These are phyloP conservation scores for Rosa chinensis DNA, from an alignment of 306 rosid genomes.

Conservation along the genomic window DNA sequence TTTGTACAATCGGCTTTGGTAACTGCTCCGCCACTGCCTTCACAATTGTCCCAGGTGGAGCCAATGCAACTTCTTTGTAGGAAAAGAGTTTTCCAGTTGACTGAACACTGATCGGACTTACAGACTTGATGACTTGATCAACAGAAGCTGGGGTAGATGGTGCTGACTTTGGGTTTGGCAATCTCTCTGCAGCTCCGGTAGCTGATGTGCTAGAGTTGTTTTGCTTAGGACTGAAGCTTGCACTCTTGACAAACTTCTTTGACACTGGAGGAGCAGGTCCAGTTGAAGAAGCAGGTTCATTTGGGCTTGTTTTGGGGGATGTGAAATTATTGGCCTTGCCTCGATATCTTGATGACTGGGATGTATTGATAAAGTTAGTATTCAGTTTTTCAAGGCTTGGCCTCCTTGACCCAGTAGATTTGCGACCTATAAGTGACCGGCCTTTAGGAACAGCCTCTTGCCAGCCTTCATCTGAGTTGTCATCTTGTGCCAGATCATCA, in stretches of 20 bases:
- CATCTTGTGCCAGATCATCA: conserved; percentile 52
- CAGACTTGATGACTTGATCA: conserved; percentile 58
- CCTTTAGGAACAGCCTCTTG: conserved; percentile 97
- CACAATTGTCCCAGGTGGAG: conserved; percentile 96
- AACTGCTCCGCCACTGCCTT: conserved; percentile 81
- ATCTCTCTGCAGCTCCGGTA: conserved; percentile 48
- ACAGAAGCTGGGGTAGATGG: conserved; percentile 58
- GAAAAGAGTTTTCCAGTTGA: conserved; percentile 81
- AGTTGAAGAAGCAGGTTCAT: conserved; percentile 48
- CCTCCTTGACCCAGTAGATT: conserved; percentile 74
- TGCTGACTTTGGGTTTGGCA: conserved; percentile 63
- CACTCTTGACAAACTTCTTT: conserved; percentile 67
- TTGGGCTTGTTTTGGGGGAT: conserved; percentile 55
- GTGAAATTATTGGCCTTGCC: conserved; percentile 60
- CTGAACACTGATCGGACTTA: conserved; percentile 56
- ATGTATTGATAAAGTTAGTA: conserved; percentile 65
- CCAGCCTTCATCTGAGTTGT: conserved; percentile 89
- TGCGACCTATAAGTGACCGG: conserved; percentile 71
- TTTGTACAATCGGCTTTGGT: conserved; percentile 46
- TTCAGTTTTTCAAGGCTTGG: conserved; percentile 87
- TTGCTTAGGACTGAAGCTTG: conserved; percentile 77
- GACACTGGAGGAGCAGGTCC: conserved; percentile 50
- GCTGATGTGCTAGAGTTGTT: conserved; percentile 38
- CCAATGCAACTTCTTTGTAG: conserved; percentile 97
- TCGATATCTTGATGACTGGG: conserved; percentile 67